These are phyloP conservation scores for Triglochin maritima DNA, from an alignment of 106 monocot species.

Conservation along the genomic window DNA sequence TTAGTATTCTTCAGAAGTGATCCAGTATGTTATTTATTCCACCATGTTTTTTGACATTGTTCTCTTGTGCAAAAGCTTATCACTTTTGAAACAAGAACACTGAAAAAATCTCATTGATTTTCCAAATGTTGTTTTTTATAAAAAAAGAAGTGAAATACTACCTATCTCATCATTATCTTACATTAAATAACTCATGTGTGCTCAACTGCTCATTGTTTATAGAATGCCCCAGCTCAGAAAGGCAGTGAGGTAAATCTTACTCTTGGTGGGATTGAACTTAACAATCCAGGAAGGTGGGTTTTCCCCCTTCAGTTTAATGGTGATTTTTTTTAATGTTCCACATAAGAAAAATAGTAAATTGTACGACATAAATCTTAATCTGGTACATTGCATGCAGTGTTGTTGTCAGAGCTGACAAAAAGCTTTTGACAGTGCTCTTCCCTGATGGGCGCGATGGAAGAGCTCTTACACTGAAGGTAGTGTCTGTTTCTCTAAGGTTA, in stretches of 20 bases:
- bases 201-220: conserved; percentile 12
- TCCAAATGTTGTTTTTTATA: no score
- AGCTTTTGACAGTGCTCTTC: conserved; percentile 76
- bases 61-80: neutral
- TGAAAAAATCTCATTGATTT: no score
- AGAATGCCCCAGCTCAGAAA: conserved; percentile 52
- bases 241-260: conserved; percentile 68
- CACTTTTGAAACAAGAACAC: no score
- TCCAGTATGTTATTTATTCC: conserved; percentile 38
- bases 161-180: no score
- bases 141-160: no score
- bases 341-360: no score
- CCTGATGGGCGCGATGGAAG: conserved; percentile 85
- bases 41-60: neutral
- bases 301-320: neutral
- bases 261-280: conserved; percentile 86
- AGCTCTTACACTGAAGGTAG: conserved; percentile 78
- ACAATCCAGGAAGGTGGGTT: conserved; percentile 75
- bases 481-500: neutral
- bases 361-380: neutral
- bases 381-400: conserved; percentile 35
- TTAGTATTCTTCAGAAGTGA: conserved; percentile 70
- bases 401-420: conserved; percentile 80
- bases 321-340: neutral
- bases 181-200: no score